A percentile compares a stretch with the other conserved stretches of the same genome.
These are phyloP conservation scores for Dendrobium chrysotoxum DNA, from an alignment of 106 monocot species.

Conservation along the genomic window DNA sequence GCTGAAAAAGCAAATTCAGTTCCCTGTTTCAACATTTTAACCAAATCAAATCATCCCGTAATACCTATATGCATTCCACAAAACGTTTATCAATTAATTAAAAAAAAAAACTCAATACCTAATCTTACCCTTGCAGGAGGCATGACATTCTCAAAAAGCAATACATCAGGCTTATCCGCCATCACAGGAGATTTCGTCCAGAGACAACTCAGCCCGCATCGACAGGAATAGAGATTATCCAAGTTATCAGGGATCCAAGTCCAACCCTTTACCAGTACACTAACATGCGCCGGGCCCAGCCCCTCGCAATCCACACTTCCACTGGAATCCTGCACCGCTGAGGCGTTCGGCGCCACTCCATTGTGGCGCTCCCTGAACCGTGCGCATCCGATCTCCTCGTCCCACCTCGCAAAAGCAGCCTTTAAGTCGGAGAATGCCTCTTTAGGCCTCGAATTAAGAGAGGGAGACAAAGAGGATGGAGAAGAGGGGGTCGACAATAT, in stretches of 20 bases:
- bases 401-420: constrained; percentile 52
- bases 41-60: background rate
- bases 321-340: constrained; percentile 29
- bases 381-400: constrained; percentile 47
- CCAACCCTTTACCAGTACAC: constrained; percentile 80
- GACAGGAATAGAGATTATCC: constrained; percentile 72
- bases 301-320: constrained; percentile 18
- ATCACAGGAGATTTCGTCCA: constrained; percentile 75
- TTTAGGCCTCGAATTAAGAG: background rate
- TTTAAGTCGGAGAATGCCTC: constrained; percentile 39
- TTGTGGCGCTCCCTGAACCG: constrained; percentile 34
- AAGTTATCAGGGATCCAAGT: constrained; percentile 93
- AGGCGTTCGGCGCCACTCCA: constrained; percentile 30
- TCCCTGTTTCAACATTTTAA: background rate
- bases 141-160: constrained; percentile 57
- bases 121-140: constrained; percentile 50
- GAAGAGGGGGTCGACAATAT: constrained; percentile 12
- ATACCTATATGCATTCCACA: background rate
- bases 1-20: background rate
- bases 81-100: background rate
- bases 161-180: constrained; percentile 68
- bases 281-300: constrained; percentile 27
- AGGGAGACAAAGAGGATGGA: constrained; percentile 9
- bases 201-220: constrained; percentile 71
- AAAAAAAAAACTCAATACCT: background rate